Evolutionary conservation across 78 protist species (phyloP), one percentile per base, ranked within the genome.

Genomic region (Emiliania huxleyi): DNA sequence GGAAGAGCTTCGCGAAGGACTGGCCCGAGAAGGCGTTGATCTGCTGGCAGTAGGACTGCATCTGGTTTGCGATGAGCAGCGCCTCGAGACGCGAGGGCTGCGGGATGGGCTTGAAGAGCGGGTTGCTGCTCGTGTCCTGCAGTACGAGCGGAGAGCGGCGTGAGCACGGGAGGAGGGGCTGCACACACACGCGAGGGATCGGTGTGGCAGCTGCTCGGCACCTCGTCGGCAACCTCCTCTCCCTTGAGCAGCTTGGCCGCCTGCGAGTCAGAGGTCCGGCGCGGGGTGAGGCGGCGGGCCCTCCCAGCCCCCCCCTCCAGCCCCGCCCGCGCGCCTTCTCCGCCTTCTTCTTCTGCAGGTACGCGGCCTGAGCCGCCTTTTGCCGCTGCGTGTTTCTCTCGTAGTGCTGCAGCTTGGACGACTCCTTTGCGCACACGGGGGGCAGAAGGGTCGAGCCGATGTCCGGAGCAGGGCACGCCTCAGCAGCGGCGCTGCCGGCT

Each of bases 41-140:
- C 93, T 96, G 97, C 43, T 94, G 94, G 93, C 96, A 93, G 89
- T 94, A 94, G 95, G 85, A 45, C 33, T 37, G 46, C 85, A 96
- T 90, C 87, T 96, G 97, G 43, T 88, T 92, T 22, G 97, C 89
- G 88, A 87, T 44, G 38, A 96, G 89, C 45, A 96, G 83, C 8
- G 95, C 33, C 79, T 94, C 96, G 35, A 96, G 93, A 33, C 95
- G 95, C 33, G 94, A 77, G 35, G 98, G 96, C 69, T 75, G 84
- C 37, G 91, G 55, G 43, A 83, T 37, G 33, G 91, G 93, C 45
- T 56, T 46, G 92, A 93, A 84, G 43, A 75, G 43, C 42, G 69
- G 44, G 81, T 79, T 69, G 22, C 12, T 3, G 6, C 46, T 0
- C 38, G 38, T 25, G 40, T 87, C 91, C 52, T 87, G 77, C 40